Evolutionary conservation across 2,329 filamentous ascomycete genomes (phyloP).

Genomic region (Chalaropsis ovoidea): DNA sequence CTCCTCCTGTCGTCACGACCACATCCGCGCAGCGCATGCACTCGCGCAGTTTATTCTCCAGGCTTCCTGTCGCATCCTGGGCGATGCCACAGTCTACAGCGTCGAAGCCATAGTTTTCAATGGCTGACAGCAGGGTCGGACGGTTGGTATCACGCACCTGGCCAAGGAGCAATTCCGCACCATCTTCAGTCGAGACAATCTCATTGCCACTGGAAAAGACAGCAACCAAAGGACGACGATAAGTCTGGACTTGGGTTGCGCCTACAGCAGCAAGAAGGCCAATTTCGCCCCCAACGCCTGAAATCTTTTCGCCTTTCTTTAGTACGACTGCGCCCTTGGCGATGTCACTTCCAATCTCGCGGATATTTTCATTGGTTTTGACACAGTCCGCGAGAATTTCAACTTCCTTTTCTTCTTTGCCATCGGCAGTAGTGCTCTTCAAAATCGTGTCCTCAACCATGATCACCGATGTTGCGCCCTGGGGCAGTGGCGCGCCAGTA

Average conservation of each 20-base stretch:
- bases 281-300: constrained; percentile 79
- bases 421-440: constrained; percentile 64
- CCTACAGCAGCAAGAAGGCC: constrained; percentile 82
- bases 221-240: constrained; percentile 66
- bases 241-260: constrained; percentile 58
- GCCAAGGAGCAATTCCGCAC: constrained; percentile 56
- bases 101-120: constrained; percentile 62
- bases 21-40: constrained; percentile 67
- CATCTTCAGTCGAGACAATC: constrained; percentile 63
- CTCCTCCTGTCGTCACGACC: constrained; percentile 84
- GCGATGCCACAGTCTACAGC: constrained; percentile 80
- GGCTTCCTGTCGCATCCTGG: constrained; percentile 57
- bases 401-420: constrained; percentile 73
- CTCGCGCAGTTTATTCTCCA: constrained; percentile 67
- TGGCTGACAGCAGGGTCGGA: constrained; percentile 72
- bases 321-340: constrained; percentile 59
- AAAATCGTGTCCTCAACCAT: constrained; percentile 86
- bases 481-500: constrained; percentile 82
- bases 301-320: constrained; percentile 68
- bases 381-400: constrained; percentile 74
- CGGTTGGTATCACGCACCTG: constrained; percentile 93
- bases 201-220: constrained; percentile 93
- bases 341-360: constrained; percentile 85
- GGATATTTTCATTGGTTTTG: constrained; percentile 71
- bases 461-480: constrained; percentile 79